Evolutionary conservation across 2,329 filamentous ascomycete genomes (phyloP), one percentile per base, ranked within the genome.

Genomic region (Diaporthe batatas): DNA sequence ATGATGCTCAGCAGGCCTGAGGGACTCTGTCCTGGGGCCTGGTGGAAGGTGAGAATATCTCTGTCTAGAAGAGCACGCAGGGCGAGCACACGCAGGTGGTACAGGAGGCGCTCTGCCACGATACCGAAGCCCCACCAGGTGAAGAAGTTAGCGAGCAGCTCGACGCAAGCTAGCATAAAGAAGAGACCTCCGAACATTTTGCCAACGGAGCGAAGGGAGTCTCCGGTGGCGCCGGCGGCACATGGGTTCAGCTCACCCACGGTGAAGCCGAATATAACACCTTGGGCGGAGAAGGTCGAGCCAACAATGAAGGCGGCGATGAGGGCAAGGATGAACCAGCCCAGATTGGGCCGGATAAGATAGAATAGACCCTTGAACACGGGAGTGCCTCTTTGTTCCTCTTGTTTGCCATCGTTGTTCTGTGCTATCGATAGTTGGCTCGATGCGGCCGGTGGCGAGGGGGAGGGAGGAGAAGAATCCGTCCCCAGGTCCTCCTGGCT

Each of bases 261-360:
- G 32, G 54, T 36, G 32, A 36, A 57, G 32, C 54, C 54, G 4
- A 57, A 57, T 32, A 57, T 57, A 18, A 57, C 54, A 14, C 54
- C 54, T 18, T 57, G 54, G 54, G 54, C 54, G 18, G 54, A 57
- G 54, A 57, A 57, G 54, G 54, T 57, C 29, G 54, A 57, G 18
- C 54, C 54, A 32, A 57, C 54, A 10, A 57, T 57, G 54, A 57
- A 57, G 8, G 54, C 54, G 32, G 32, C 54, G 18, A 57, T 36
- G 18, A 57, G 54, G 8, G 54, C 54, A 18, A 57, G 21, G 29
- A 57, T 18, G 32, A 57, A 23, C 54, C 54, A 57, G 54, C 54
- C 54, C 10, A 57, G 54, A 21, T 57, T 36, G 11, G 32, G 54
- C 54, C 54, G 54, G 54, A 57, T 36, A 2, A 57, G 54, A 23